Percentiles rank a stretch among this genome's conserved stretches.
phyloP scores from a whole-genome alignment of 2,329 filamentous ascomycete genomes.

The Aspergillus sp. region DNA sequence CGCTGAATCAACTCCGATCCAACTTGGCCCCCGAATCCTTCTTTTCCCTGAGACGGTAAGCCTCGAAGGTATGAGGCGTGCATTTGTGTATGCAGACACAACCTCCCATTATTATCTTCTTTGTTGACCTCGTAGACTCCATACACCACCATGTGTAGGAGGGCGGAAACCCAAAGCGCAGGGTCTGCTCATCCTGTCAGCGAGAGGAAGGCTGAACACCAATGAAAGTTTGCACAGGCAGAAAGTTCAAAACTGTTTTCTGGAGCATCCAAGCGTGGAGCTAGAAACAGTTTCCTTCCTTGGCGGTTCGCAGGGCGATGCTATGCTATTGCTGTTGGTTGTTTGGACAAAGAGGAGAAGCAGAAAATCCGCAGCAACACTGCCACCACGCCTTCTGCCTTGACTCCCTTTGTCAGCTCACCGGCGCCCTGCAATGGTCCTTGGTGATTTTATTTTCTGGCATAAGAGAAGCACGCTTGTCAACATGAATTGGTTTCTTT shows the following conservation, averaged over 20 bases:
- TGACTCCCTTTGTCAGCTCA: neutral
- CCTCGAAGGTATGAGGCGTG: too few species aligned
- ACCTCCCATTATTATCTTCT: neutral
- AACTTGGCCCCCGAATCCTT: conserved; percentile 9
- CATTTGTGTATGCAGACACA: neutral
- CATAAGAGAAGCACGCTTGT: neutral
- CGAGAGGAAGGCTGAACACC: neutral
- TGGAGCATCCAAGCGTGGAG: neutral
- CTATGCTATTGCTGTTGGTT: neutral
- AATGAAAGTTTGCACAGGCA: neutral
- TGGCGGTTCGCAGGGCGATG: neutral
- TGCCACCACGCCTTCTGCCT: conserved; percentile 1
- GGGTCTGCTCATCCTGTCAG: neutral
- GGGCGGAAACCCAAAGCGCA: neutral
- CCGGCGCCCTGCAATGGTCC: conserved; percentile 1
- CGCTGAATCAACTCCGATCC: neutral
- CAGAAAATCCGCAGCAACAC: conserved; percentile 5
- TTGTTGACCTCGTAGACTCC: neutral
- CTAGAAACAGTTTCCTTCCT: neutral
- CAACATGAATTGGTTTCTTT: neutral
- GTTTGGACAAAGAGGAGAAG: conserved; percentile 1
- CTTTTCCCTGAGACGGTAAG: neutral
- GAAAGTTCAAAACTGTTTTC: neutral
- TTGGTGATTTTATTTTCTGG: neutral
- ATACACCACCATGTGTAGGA: neutral